These are phyloP conservation scores for Magnolia sinica DNA, from an alignment of 164 flowering plant genomes.

Conservation along the genomic window DNA sequence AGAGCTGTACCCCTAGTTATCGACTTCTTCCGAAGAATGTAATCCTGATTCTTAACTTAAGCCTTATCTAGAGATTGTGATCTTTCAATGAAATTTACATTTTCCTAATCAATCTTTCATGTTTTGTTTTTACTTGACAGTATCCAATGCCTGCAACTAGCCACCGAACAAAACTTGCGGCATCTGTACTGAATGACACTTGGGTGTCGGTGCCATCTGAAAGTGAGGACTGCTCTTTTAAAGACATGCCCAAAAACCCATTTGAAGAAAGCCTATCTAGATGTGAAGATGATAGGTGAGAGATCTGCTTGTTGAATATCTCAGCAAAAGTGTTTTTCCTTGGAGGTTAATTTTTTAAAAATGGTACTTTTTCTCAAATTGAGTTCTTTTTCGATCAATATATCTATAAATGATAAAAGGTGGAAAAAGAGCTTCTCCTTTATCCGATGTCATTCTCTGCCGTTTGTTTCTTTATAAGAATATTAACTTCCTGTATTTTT, in stretches of 20 bases:
- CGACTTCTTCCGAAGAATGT: slow-evolving; percentile 92
- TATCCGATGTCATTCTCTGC: too few relatives aligned
- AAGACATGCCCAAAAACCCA: slow-evolving; percentile 97
- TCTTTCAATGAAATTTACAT: background rate
- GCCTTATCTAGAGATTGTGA: background rate
- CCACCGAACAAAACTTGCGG: slow-evolving; percentile 75
- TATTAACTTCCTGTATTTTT: too few relatives aligned
- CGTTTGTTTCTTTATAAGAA: background rate
- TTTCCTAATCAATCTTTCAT: background rate
- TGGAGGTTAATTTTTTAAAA: too few relatives aligned
- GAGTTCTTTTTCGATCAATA: too few relatives aligned
- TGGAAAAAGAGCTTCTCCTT: too few relatives aligned
- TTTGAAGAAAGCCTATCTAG: slow-evolving; percentile 96
- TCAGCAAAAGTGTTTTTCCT: background rate
- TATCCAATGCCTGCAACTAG: slow-evolving; percentile 84
- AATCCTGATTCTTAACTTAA: slow-evolving; percentile 10
- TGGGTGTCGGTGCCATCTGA: slow-evolving; percentile 99
- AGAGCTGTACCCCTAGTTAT: slow-evolving; percentile 95
- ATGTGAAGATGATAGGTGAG: slow-evolving; percentile 97
- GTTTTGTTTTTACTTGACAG: slow-evolving; percentile 32
- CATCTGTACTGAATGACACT: slow-evolving; percentile 81
- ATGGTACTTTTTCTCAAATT: background rate
- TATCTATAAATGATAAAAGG: too few relatives aligned
- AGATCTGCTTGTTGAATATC: background rate
- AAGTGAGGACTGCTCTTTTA: slow-evolving; percentile 96